Evolutionary conservation across 1,284 basidiomycete species (phyloP).

Genomic region (Cutaneotrichosporon mucoides): DNA sequence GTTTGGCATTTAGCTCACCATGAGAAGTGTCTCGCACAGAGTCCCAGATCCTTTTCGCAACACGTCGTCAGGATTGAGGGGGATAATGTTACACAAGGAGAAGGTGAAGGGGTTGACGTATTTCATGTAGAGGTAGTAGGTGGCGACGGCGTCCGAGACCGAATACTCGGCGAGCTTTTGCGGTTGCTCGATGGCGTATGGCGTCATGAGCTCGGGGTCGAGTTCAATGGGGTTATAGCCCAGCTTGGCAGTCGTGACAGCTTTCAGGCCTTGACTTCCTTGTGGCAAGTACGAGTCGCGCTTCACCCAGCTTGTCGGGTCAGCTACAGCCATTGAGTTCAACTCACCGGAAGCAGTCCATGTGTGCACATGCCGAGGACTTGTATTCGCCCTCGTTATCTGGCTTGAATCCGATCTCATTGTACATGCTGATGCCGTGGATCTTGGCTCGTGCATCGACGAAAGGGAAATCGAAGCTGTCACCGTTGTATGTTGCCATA

Average conservation of each 20-base stretch:
- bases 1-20: slow-evolving; percentile 61
- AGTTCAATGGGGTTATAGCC: slow-evolving; percentile 97
- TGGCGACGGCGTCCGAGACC: slow-evolving; percentile 98
- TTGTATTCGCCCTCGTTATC: slow-evolving; percentile 97
- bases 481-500: slow-evolving; percentile 98
- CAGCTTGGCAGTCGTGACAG: slow-evolving; percentile 93
- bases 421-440: slow-evolving; percentile 94
- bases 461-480: slow-evolving; percentile 99
- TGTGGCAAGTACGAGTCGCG: slow-evolving; percentile 99
- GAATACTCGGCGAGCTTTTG: slow-evolving; percentile 95
- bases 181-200: slow-evolving; percentile 97
- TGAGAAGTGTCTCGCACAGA: slow-evolving; percentile 93
- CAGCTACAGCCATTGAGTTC: background rate
- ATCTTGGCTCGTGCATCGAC: slow-evolving; percentile 80
- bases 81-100: slow-evolving; percentile 98
- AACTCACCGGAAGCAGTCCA: slow-evolving; percentile 87
- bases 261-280: slow-evolving; percentile 96
- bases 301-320: slow-evolving; percentile 74
- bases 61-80: slow-evolving; percentile 94
- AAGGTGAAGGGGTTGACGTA: slow-evolving; percentile 99
- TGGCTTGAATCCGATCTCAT: slow-evolving; percentile 87
- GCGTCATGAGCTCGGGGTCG: slow-evolving; percentile 99
- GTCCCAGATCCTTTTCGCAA: slow-evolving; percentile 94
- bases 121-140: slow-evolving; percentile 99
- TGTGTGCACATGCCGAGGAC: slow-evolving; percentile 86